phyloP scores from a whole-genome alignment of 1,284 basidiomycete genomes.

The Melampsora americana region DNA sequence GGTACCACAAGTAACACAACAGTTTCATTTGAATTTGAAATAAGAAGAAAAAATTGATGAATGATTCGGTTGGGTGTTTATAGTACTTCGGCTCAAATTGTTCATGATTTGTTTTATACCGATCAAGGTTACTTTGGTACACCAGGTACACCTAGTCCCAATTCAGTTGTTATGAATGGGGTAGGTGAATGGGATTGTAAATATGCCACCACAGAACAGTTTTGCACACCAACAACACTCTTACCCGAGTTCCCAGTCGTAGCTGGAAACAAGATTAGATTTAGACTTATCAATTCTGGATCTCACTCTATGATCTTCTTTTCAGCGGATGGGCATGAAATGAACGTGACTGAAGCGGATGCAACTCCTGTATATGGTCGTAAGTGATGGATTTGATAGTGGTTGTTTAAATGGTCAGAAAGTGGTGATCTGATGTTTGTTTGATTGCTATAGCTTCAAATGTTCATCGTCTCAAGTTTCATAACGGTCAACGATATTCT shows the following conservation, averaged over 20 bases:
- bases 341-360: conserved; percentile 46
- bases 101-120: conserved; percentile 40
- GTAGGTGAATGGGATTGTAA: conserved; percentile 42
- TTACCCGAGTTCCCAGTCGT: conserved; percentile 31
- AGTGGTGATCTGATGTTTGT: neutral
- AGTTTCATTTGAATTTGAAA: conserved; percentile 36
- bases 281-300: conserved; percentile 61
- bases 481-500: conserved; percentile 50
- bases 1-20: conserved; percentile 54
- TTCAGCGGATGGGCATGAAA: conserved; percentile 48
- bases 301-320: conserved; percentile 50
- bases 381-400: neutral
- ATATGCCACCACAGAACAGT: conserved; percentile 14
- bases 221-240: conserved; percentile 13
- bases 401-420: neutral
- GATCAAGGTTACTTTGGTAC: conserved; percentile 48
- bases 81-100: conserved; percentile 45
- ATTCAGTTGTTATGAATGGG: conserved; percentile 62
- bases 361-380: conserved; percentile 32
- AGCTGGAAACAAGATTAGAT: conserved; percentile 51
- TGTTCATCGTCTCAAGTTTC: conserved; percentile 48
- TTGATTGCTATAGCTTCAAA: neutral
- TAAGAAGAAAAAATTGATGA: neutral
- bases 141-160: conserved; percentile 53
- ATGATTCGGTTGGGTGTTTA: conserved; percentile 20